Percentiles rank a stretch among this genome's conserved stretches.
These are phyloP conservation scores for Vigna angularis DNA, from an alignment of 306 rosid species.

Conservation along the genomic window DNA sequence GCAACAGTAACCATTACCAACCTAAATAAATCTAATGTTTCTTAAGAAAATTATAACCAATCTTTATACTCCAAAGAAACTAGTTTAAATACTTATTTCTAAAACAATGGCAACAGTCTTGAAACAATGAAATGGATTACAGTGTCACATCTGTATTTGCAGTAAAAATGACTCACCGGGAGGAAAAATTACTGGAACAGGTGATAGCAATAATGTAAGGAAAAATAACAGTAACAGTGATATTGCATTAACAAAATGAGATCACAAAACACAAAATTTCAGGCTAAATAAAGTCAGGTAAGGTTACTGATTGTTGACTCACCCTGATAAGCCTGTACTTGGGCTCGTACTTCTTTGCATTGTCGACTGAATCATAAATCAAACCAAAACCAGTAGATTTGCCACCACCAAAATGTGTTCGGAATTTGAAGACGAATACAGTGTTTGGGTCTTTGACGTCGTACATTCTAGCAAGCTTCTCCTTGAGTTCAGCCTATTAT, in stretches of 20 bases:
- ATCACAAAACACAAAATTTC: neutral
- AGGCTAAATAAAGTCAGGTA: neutral
- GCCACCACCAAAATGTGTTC: conserved; percentile 97
- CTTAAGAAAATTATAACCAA: neutral
- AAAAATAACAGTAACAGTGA: neutral
- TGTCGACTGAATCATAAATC: conserved; percentile 90
- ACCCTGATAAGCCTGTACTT: conserved; percentile 97
- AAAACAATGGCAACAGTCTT: neutral
- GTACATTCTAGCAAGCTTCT: conserved; percentile 75
- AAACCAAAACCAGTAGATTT: conserved; percentile 94
- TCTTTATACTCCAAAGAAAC: neutral
- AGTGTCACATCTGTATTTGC: neutral
- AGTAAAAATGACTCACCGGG: neutral
- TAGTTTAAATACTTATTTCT: neutral
- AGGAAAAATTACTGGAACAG: neutral
- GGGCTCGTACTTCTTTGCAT: conserved; percentile 91
- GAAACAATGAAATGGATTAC: neutral
- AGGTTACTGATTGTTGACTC: neutral
- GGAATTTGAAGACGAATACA: conserved; percentile 86
- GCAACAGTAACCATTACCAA: neutral
- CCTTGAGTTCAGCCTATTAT: conserved; percentile 87
- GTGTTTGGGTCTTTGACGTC: conserved; percentile 85
- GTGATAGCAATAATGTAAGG: neutral
- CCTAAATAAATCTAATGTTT: neutral
- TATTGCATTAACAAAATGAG: too few relatives aligned